phyloP scores from a whole-genome alignment of 805 yeast genomes.

The Cyberlindnera maclurae region DNA sequence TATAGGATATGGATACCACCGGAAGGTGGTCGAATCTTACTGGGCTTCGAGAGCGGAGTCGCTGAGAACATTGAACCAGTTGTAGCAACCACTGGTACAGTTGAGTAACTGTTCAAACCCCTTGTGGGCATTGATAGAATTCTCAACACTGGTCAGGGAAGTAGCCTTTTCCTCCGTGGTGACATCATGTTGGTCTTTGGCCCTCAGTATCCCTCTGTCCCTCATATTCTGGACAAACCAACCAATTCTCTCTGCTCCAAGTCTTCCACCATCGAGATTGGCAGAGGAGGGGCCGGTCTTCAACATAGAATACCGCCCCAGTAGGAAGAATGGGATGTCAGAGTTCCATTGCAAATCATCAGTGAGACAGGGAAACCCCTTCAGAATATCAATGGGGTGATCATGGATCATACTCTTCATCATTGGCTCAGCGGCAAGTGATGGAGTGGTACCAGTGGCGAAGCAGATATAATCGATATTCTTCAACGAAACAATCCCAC shows the following conservation, averaged over 20 bases:
- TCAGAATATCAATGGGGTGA: slow-evolving; percentile 27
- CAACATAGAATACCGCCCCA: slow-evolving; percentile 37
- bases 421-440: slow-evolving; percentile 26
- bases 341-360: slow-evolving; percentile 37
- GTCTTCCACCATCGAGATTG: slow-evolving; percentile 39
- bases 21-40: too few relatives aligned
- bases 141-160: too few relatives aligned
- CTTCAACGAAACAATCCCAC: slow-evolving; percentile 5
- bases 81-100: too few relatives aligned
- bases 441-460: slow-evolving; percentile 35
- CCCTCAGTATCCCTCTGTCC: too few relatives aligned
- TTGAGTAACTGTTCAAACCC: too few relatives aligned
- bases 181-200: too few relatives aligned
- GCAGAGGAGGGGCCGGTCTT: slow-evolving; percentile 40
- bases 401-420: slow-evolving; percentile 24
- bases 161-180: too few relatives aligned
- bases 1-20: too few relatives aligned
- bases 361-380: slow-evolving; percentile 36
- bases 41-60: too few relatives aligned
- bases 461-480: slow-evolving; percentile 30
- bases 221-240: slow-evolving; percentile 9
- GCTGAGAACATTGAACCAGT: too few relatives aligned
- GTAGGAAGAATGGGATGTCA: slow-evolving; percentile 32
- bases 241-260: slow-evolving; percentile 39
- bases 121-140: too few relatives aligned